Evolutionary conservation across 176 grass and related monocot species (phyloP), one percentile per base, ranked within the genome.

Genomic region (Rhynchospora tenuis): DNA sequence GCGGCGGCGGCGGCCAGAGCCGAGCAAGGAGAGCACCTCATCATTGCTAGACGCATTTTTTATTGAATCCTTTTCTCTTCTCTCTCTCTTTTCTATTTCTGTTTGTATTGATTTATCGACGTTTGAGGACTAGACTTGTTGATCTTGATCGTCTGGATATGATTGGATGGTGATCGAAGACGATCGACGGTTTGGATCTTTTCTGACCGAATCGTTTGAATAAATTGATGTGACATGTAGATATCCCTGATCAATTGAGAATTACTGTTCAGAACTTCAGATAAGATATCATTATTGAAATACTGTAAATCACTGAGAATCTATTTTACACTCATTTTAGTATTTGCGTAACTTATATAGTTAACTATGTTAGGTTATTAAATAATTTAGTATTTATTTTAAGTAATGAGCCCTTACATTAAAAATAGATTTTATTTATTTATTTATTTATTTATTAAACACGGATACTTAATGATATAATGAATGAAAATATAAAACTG

Each of bases 11-110:
- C 27, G 7, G 23, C 59, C 29, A 42, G 11, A 54, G 60, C 64
- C 1, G 48, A 57, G 11, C 70, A 17, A 9, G 72, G 50, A 20
- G 82, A 58, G 70, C 38, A 77, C 28, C 44, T 74, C 72, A 85
- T 73, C 72, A 85, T 77, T 59, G 70, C 28, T 16, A 85, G 44
- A 77, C 73, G 73, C 73, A 77, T 55, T 38, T 38, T 4, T 38
- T 38, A 4, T 48, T 51, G 69, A 50, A 22, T 73, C 20, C 48
- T 44, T 71, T 38, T 71, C 66, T 48, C 69, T 33, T 10, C 8
- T 33, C 33, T 33, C 13, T 29, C 48, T n/a, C 46, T 74, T 28
- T 47, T 20, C 5, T 9, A 1, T 6, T 22, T 59, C 29, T 67
- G 26, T 28, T 38, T 66, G 2, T 70, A 17, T 22, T 22, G 19